Conservation (phyloP, 2,329 filamentous ascomycete species). For the Fusarium sp. region DNA sequence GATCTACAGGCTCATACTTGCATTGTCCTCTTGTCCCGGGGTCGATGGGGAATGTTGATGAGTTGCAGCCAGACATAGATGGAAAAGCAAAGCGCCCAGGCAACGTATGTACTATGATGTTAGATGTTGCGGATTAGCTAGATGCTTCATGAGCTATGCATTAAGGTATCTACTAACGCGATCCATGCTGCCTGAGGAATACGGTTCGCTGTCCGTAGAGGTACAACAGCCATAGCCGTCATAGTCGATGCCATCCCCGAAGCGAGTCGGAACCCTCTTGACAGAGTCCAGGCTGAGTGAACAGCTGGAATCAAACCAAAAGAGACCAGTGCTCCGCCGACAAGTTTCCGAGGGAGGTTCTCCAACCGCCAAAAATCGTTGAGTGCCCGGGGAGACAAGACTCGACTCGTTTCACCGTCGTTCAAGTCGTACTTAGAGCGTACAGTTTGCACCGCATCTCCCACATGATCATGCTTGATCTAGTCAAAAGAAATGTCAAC, state of each 20-base stretch:
- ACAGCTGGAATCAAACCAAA: neutral
- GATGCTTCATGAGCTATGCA: no score
- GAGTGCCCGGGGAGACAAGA: neutral
- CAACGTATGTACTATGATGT: neutral
- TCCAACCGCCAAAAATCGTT: neutral
- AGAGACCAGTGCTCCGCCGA: neutral
- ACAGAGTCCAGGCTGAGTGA: neutral
- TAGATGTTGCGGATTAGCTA: no score
- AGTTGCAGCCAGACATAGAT: neutral
- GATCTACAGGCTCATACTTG: accelerated
- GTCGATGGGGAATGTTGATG: neutral
- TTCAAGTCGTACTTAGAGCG: neutral
- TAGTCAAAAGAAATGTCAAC: no score
- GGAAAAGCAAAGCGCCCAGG: neutral
- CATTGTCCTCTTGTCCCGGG: neutral
- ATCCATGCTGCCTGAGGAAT: neutral
- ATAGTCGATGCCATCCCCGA: neutral
- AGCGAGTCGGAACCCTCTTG: neutral
- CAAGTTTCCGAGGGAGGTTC: neutral
- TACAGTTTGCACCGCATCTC: no score
- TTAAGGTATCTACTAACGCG: neutral
- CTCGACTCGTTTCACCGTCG: neutral
- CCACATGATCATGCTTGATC: no score
- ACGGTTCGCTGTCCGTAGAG: neutral
- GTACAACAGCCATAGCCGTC: neutral